phyloP scores from a whole-genome alignment of 225 moss, liverwort and hornwort species.

The Rhytidiadelphus loreus region DNA sequence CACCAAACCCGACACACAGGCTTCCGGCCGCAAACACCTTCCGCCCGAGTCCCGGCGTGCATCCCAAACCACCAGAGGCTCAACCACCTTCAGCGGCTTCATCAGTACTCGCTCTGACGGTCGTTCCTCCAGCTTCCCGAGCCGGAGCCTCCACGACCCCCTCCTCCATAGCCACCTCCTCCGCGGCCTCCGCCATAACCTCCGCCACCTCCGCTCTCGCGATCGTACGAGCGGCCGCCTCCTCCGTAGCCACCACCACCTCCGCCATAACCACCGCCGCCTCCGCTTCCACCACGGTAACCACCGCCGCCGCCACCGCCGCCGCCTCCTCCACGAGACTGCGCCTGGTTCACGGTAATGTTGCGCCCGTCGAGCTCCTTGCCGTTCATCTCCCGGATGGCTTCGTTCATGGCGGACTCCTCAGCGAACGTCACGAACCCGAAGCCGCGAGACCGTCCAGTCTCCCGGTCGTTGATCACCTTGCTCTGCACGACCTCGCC shows the following conservation, averaged over 20 bases:
- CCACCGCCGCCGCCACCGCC: neutral
- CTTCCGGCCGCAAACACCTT: neutral
- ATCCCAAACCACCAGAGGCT: constrained; percentile 45
- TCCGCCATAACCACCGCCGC: neutral
- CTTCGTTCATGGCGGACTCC: constrained; percentile 49
- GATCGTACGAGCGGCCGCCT: neutral
- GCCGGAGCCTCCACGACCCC: constrained; percentile 26
- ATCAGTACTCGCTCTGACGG: neutral
- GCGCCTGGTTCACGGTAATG: constrained; percentile 85
- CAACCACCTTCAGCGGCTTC: constrained; percentile 14
- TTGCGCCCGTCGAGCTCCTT: constrained; percentile 77
- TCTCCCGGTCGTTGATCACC: constrained; percentile 65
- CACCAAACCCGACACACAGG: constrained; percentile 14
- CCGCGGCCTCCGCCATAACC: neutral
- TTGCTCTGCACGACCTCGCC: constrained; percentile 74
- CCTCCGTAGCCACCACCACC: neutral
- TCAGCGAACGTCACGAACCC: constrained; percentile 71
- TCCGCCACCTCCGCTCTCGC: neutral
- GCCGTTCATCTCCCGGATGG: constrained; percentile 75
- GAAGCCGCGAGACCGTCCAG: constrained; percentile 68
- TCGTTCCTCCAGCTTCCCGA: constrained; percentile 40
- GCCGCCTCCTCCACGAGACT: constrained; percentile 52
- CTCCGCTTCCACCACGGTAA: constrained; percentile 11
- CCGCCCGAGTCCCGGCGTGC: neutral
- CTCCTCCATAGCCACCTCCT: neutral